Conservation (phyloP, 805 yeast species). For the Saccharomyces paradoxus region DNA sequence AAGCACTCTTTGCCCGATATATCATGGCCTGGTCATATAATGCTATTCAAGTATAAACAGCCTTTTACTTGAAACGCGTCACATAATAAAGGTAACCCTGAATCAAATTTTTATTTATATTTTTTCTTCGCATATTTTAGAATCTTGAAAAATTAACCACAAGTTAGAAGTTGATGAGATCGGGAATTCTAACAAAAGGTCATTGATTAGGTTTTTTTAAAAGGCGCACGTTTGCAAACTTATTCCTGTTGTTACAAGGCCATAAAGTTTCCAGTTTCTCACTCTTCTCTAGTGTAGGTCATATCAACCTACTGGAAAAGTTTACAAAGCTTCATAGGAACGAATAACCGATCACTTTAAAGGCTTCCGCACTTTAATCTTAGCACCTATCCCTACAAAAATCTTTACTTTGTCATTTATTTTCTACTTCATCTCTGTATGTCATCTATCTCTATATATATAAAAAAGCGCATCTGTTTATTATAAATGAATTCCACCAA, state of each 20-base stretch:
- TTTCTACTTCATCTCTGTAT: background rate
- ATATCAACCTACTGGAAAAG: background rate
- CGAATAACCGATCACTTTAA: background rate
- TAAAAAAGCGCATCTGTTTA: background rate
- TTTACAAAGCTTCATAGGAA: background rate
- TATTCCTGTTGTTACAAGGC: background rate
- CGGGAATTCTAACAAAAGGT: background rate
- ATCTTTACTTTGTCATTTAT: background rate
- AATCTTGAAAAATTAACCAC: background rate
- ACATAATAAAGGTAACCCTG: background rate
- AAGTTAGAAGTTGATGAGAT: background rate
- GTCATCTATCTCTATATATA: background rate
- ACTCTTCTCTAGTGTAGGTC: background rate
- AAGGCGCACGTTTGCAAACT: background rate
- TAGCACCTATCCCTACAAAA: background rate
- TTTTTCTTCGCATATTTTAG: background rate
- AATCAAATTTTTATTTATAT: background rate
- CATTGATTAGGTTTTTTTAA: background rate
- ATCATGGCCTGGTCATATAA: background rate
- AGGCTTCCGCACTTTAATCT: background rate
- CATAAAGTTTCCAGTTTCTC: background rate
- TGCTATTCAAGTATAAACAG: no score
- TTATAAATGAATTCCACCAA: background rate
- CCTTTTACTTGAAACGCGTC: background rate
- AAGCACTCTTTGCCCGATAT: background rate